phyloP scores from a whole-genome alignment of 2,329 filamentous ascomycete genomes.

The Pseudogymnoascus sp. region DNA sequence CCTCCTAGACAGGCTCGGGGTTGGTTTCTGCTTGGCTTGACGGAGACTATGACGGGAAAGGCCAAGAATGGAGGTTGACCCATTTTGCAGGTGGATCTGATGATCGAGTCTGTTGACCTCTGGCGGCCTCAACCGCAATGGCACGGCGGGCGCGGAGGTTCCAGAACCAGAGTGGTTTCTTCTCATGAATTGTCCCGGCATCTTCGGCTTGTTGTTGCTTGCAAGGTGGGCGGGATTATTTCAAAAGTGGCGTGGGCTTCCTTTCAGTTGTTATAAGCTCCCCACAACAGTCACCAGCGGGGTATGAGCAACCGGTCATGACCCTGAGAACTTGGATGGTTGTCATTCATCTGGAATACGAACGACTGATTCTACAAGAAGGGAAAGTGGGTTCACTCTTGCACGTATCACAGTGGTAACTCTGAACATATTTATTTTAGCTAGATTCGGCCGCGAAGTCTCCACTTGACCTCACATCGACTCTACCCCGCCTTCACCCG shows the following conservation, averaged over 20 bases:
- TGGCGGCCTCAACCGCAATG: constrained; percentile 3
- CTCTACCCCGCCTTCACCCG: no score
- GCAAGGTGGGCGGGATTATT: not conserved
- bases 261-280: not conserved
- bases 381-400: no score
- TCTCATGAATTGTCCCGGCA: not conserved
- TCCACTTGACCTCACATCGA: no score
- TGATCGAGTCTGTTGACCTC: constrained; percentile 16
- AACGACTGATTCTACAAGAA: not conserved
- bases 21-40: constrained; percentile 13
- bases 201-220: not conserved
- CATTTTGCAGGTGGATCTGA: constrained; percentile 15
- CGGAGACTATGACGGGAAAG: constrained; percentile 13
- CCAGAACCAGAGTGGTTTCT: no score
- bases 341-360: no score
- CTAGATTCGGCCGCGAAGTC: no score
- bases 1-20: constrained; percentile 10
- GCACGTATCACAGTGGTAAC: no score
- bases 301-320: not conserved
- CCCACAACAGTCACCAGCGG: no score
- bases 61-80: constrained; percentile 16
- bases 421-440: no score
- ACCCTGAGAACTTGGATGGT: not conserved
- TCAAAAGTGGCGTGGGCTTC: not conserved
- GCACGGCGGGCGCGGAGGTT: not conserved